Percentiles rank a stretch among this genome's conserved stretches.
Evolutionary conservation across 768 basidiomycete species (phyloP).

Genomic region (Leccinum pellstonianum): DNA sequence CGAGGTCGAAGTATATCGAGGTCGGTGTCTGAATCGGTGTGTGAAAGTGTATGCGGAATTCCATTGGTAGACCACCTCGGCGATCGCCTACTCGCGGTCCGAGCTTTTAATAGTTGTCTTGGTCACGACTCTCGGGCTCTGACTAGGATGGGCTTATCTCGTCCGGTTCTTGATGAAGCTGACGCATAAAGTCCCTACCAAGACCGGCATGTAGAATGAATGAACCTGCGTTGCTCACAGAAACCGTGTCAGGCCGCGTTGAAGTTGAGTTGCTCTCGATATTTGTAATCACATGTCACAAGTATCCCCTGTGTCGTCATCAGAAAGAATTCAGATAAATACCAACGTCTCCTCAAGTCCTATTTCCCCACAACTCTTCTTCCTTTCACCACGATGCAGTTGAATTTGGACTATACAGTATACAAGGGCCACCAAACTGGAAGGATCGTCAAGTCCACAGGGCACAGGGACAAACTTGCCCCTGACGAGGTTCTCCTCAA

Average conservation of each 20-base stretch:
- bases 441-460: constrained; percentile 18
- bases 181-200: not conserved
- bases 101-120: not conserved
- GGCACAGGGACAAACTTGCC: constrained; percentile 18
- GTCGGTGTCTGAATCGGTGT: no score
- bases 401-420: constrained; percentile 27
- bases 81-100: no score
- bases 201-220: not conserved
- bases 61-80: no score
- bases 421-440: constrained; percentile 31
- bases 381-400: constrained; percentile 10
- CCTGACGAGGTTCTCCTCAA: constrained; percentile 31
- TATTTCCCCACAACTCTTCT: not conserved
- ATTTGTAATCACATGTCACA: not conserved
- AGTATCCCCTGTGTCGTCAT: constrained; percentile 10
- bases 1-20: not conserved
- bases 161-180: not conserved
- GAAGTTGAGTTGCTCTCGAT: no score
- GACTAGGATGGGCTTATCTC: not conserved
- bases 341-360: not conserved
- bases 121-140: not conserved
- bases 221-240: not conserved
- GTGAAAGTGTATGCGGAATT: no score
- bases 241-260: not conserved
- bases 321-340: constrained; percentile 2